Base-by-base conservation (phyloP, 1,284 basidiomycete genomes). In the Xerocomus amazonicus region DNA sequence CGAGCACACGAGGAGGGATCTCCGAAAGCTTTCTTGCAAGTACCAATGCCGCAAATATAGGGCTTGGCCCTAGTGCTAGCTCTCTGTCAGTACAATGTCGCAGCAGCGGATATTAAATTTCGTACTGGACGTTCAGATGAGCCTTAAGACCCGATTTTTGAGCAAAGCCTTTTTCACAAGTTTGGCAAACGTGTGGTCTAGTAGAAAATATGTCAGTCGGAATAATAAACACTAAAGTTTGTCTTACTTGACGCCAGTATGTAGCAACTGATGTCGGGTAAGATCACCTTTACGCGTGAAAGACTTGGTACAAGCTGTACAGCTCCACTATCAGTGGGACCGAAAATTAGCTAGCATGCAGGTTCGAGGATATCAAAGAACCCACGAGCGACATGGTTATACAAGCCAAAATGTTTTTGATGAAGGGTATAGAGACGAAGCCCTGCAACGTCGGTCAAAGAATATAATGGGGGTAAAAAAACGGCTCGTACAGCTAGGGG, bases 1-100 rank as follows among this genome's bases (percentile, higher is more conserved):
- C 83, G 78, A 27, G 75, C 68, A 52, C 79, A 68, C 35, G 84
- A 85, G 0, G 84, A 85, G 7, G 81, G 83, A 56, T 86, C 83
- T 12, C 77, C 76, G 52, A 86, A 86, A 12, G 66, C 61, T 28
- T 73, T 68, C 7, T 42, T 52, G 57, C 83, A 86, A 16, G 59
- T 63, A 14, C 62, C 57, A 35, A 70, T 66, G 9, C 66, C 66
- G 56, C 85, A 87, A 8, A 39, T 41, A 57, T 71, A 74, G 5
- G 83, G 84, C 60, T 78, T 83, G 4, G 49, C 62, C 23, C 68
- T 69, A 12, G 79, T 77, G 54, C 84, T 86, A 48, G 27, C 31
- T 41, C 37, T 37, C 26, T 14, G 14, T 60, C 45, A 69, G 45
- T 29, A 49, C 29, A 5, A 38, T 23, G 16, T 9, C 35, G 14